Conservation (phyloP, 1,284 basidiomycete species). For the Trichosporon ovoides region DNA sequence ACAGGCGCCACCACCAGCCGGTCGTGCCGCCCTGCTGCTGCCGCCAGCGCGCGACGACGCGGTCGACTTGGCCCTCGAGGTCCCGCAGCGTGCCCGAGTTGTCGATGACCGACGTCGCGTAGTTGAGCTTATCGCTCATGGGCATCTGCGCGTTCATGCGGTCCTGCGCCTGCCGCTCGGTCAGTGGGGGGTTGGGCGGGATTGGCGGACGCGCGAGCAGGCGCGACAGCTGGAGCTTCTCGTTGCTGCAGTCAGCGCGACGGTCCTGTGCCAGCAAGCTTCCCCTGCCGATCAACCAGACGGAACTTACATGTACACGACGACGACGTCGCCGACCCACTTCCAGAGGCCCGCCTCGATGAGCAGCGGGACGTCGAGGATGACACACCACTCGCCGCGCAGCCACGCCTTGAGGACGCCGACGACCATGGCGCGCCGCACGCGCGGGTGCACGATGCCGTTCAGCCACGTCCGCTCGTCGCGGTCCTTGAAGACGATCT, state of each 20-base stretch:
- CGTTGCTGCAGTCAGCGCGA: constrained; percentile 55
- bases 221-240: constrained; percentile 65
- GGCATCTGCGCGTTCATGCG: constrained; percentile 77
- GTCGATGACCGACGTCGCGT: constrained; percentile 82
- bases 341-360: constrained; percentile 85
- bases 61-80: constrained; percentile 63
- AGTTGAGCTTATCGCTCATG: constrained; percentile 69
- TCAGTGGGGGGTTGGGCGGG: constrained; percentile 56
- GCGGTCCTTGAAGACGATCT: constrained; percentile 76
- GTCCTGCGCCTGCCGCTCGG: constrained; percentile 56
- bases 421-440: constrained; percentile 69
- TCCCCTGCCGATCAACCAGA: not conserved
- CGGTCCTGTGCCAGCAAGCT: not conserved
- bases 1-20: constrained; percentile 59
- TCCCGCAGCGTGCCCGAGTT: constrained; percentile 74
- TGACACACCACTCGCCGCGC: constrained; percentile 66
- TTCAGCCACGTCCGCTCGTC: constrained; percentile 70
- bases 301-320: constrained; percentile 63
- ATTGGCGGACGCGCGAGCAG: constrained; percentile 63
- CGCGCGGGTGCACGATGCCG: constrained; percentile 82
- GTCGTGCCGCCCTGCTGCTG: constrained; percentile 54
- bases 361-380: constrained; percentile 89
- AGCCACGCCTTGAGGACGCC: constrained; percentile 69
- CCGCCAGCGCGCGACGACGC: constrained; percentile 59
- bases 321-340: constrained; percentile 74